Base-by-base conservation (phyloP, 805 yeast genomes). In the Cyberlindnera mrakii region DNA sequence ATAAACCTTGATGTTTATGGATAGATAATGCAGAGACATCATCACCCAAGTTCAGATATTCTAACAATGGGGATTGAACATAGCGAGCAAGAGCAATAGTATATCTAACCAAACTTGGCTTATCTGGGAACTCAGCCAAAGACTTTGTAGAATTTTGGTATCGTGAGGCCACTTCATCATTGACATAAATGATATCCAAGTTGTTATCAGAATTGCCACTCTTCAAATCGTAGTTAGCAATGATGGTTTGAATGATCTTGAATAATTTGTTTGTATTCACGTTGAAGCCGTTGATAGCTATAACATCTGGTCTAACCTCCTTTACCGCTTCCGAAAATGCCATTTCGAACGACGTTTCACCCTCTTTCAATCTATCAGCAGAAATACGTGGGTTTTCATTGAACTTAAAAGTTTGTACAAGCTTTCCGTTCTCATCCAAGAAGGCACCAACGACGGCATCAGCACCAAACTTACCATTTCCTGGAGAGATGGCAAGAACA, bases 81-180 rank as follows among this genome's bases (percentile, higher is more conserved):
- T 87, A 93, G 52, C 98, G 80, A 9, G 95, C 98, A 49, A 91
- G 70, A 9, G 88, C 96, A 48, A 90, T 80, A 64, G 93, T 82
- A 65, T 91, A 93, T 55, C 85, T 79, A 11, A 82, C 82, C 47
- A 89, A 72, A 3, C 85, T 73, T 1, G 96, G 80, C 49, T 85
- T 84, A 58, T 86, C 96, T 9, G 96, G 80, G 58, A 85, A 85
- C 61, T 93, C 98, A 37, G 72, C 70, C 6, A 65, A 67, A 0
- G 96, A 95, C 44, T 87, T 74, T 32, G 70, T 74, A 0, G 96
- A 86, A 57, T 80, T 78, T 59, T 90, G 95, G 62, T 75, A 93
- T 47, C 93, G 74, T 43, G 95, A 72, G 1, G 98, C 97, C 27
- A 95, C 87, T 62, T 93, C 98, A 61, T 91, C 96, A 52, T 83